A percentile compares a stretch with the other conserved stretches of the same genome.
Evolutionary conservation across 495 filamentous ascomycete genomes (phyloP).

Genomic region (Aspergillus heteromorphus): DNA sequence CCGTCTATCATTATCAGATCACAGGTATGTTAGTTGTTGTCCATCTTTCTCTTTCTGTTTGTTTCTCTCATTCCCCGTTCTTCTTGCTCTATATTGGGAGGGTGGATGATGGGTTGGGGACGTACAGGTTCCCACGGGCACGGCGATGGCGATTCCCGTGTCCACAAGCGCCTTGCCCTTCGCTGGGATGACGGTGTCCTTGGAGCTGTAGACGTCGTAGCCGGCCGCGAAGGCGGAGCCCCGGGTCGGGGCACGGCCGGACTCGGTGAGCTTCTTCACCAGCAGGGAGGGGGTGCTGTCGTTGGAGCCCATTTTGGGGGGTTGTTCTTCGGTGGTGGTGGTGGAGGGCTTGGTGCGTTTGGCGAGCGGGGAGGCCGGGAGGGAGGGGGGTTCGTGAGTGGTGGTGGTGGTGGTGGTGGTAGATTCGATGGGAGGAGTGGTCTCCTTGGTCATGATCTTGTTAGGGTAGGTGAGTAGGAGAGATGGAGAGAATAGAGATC

Average conservation of each 20-base stretch:
- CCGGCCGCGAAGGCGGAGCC: constrained; percentile 87
- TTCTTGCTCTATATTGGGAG: background rate
- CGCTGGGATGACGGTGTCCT: constrained; percentile 67
- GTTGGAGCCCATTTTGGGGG: constrained; percentile 27
- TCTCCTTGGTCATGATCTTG: constrained; percentile 51
- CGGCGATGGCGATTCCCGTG: constrained; percentile 83
- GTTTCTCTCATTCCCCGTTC: too few species aligned
- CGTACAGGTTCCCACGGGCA: constrained; percentile 82
- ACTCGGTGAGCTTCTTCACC: constrained; percentile 76
- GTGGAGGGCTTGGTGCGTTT: constrained; percentile 54
- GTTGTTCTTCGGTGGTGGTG: constrained; percentile 20
- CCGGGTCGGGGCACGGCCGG: constrained; percentile 73
- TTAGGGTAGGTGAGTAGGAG: background rate
- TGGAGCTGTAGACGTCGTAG: constrained; percentile 82
- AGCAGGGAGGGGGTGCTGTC: constrained; percentile 56
- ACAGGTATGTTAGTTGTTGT: constrained; percentile 2
- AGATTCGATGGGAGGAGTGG: constrained; percentile 31
- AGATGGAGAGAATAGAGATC: background rate
- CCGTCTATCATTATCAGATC: constrained; percentile 57
- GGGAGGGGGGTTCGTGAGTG: constrained; percentile 49
- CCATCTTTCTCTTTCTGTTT: background rate
- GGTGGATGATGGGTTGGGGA: constrained; percentile 7
- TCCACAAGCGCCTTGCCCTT: constrained; percentile 82
- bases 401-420: constrained; percentile 14
- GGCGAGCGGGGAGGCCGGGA: constrained; percentile 57